Conservation (phyloP, 148 eudicot genomes). For the Amaranthus palmeri region DNA sequence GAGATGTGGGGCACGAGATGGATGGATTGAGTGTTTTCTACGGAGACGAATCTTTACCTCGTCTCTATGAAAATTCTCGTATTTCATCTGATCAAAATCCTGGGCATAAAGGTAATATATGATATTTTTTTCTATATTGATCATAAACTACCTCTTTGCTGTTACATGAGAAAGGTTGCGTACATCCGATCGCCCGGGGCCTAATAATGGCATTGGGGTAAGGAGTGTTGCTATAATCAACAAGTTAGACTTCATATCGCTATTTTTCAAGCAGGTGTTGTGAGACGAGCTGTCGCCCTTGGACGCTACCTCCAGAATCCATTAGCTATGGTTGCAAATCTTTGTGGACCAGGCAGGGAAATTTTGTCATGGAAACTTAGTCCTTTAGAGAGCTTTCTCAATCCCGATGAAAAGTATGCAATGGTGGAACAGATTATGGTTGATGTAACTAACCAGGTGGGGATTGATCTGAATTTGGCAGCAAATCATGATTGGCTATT, state of each 20-base stretch:
- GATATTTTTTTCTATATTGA: neutral
- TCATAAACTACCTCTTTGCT: neutral
- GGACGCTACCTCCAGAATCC: slow-evolving; percentile 94
- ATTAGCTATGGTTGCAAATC: slow-evolving; percentile 91
- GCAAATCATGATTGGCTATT: slow-evolving; percentile 94
- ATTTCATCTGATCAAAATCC: slow-evolving; percentile 83
- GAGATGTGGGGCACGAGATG: slow-evolving; percentile 90
- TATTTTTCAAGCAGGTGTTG: slow-evolving; percentile 54
- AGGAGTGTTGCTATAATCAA: slow-evolving; percentile 6
- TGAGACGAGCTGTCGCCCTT: slow-evolving; percentile 86
- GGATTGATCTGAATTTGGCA: slow-evolving; percentile 87
- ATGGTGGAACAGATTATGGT: slow-evolving; percentile 97
- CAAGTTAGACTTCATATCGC: slow-evolving; percentile 5
- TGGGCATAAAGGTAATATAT: slow-evolving; percentile 55
- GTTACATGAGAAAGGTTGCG: no score
- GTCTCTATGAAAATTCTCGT: slow-evolving; percentile 85
- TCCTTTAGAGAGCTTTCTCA: slow-evolving; percentile 79
- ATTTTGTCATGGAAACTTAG: slow-evolving; percentile 87
- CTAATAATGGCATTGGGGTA: no score
- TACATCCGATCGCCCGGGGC: no score
- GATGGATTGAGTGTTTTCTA: slow-evolving; percentile 64
- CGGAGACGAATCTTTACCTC: slow-evolving; percentile 93
- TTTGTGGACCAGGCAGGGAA: slow-evolving; percentile 88
- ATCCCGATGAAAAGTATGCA: slow-evolving; percentile 84
- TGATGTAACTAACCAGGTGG: slow-evolving; percentile 96